Evolutionary conservation across 1,139 yeast species (phyloP), one percentile per base, ranked within the genome.

Genomic region (Nakaseomyces kungkrabaensis): DNA sequence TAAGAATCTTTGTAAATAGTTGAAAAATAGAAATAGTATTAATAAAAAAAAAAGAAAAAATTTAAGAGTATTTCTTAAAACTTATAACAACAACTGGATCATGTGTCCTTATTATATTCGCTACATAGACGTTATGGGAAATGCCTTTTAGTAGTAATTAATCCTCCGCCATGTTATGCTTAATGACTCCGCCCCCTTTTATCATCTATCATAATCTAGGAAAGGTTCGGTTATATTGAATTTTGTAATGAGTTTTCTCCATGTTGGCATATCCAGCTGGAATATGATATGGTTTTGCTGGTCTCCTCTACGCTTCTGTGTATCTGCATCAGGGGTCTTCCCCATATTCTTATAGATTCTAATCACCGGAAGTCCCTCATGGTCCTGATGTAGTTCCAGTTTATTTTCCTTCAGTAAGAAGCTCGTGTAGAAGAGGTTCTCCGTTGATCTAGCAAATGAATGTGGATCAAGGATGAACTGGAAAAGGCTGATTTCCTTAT

Each of bases 361-460:
- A n/a, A 46, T 38, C 34, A 48, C 37, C 4, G 70, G 68, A 22
- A 63, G 52, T 24, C 58, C 52, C 48, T 65, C 65, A 41, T 76
- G 43, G n/a, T 76, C 80, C 41, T 67, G 67, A n/a, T 68, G 75
- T 37, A 88, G 59, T 40, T 72, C 69, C 32, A 88, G 66, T 57
- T 74, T 78, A 1, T 87, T 90, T 59, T 86, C 95, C 59, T 82
- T 78, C 4, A 88, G 77, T 47, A 90, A 69, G 61, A 89, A 89
- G 63, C 95, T 85, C 1, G 86, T 75, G 61, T 82, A 85, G 61
- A 89, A 90, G 57, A 90, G 68, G 61, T 87, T 88, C 62, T 90
- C 97, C 4, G 89, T 80, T 4, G 92, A 78, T 61, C 85, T 90
- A 1, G 85, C 74, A 66, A 84, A 90, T 5, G 92, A 82, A 7